Evolutionary conservation across 1,284 basidiomycete species (phyloP), one percentile per base, ranked within the genome.

Genomic region (Meira nashicola): DNA sequence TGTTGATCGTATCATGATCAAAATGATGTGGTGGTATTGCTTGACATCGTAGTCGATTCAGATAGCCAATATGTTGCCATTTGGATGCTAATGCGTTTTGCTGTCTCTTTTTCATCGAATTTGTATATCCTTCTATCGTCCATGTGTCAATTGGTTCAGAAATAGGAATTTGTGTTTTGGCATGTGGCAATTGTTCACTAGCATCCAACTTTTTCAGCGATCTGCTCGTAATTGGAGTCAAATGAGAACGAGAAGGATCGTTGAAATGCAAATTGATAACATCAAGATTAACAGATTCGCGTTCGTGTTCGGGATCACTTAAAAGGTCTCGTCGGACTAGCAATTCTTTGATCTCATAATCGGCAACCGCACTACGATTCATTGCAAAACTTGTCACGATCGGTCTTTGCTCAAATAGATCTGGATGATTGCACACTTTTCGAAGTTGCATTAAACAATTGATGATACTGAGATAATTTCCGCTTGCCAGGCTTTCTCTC

Each of bases 371-470:
- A 21, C 90, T 89, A 33, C 86, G 84, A 39, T 84, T 80, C 87
- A 92, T 90, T 0, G 88, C 86, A 78, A 96, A 94, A 7, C 90
- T 92, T 1, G 93, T 96, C 47, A 90, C 85, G 67, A 96, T 90
- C 0, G 92, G 92, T 44, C 93, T 85, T 17, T 94, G 89, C 80
- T 97, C 94, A 78, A 97, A 96, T 21, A 97, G 82, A 76, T 96
- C 89, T 0, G 93, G 93, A 76, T 96, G 92, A 71, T 95, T 95
- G 82, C 92, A 94, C 41, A 76, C 76, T 59, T 77, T 78, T 19
- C 75, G 85, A 19, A 95, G 83, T 77, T 97, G 94, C 93, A 97
- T 97, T 60, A 97, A 83, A 62, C 94, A 90, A 78, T 97, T 97
- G 79, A 93, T 92, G 62, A 97, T 92, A 54, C 82, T 83, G 58